Percentiles rank a stretch among this genome's conserved stretches.
These are phyloP conservation scores for Fusarium ambrosium DNA, from an alignment of 2,329 filamentous ascomycete species.

Conservation along the genomic window DNA sequence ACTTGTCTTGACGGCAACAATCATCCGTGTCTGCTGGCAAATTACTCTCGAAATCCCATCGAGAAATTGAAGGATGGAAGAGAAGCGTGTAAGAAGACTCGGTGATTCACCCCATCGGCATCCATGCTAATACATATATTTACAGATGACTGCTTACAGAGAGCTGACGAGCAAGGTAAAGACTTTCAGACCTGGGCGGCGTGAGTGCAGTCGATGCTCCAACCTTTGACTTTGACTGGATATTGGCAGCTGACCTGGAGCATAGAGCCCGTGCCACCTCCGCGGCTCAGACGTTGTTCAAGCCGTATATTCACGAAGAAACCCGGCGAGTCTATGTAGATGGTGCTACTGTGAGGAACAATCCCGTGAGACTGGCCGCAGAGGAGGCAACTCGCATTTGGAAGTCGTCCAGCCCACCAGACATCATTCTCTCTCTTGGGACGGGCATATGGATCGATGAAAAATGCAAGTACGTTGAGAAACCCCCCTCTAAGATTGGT, in stretches of 20 bases:
- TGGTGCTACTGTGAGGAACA: neutral
- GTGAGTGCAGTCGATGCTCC: neutral
- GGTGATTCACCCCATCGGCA: neutral
- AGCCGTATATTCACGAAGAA: neutral
- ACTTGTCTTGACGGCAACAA: neutral
- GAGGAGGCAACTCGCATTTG: neutral
- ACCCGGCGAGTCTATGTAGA: neutral
- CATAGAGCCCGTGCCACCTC: neutral
- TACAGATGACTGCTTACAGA: neutral
- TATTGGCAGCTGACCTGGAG: neutral
- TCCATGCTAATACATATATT: neutral
- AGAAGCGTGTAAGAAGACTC: neutral
- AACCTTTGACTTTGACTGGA: neutral
- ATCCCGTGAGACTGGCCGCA: neutral
- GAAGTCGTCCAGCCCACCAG: neutral
- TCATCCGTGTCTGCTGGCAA: neutral
- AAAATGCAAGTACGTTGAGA: neutral
- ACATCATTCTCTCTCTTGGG: neutral
- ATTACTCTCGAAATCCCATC: neutral
- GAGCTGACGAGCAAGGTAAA: neutral
- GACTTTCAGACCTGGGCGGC: neutral
- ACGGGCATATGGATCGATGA: neutral
- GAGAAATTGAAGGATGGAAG: neutral
- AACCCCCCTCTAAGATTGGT: neutral
- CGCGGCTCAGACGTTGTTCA: neutral